These are phyloP conservation scores for Colletotrichum liaoningense DNA, from an alignment of 2,329 filamentous ascomycete species.

Conservation along the genomic window DNA sequence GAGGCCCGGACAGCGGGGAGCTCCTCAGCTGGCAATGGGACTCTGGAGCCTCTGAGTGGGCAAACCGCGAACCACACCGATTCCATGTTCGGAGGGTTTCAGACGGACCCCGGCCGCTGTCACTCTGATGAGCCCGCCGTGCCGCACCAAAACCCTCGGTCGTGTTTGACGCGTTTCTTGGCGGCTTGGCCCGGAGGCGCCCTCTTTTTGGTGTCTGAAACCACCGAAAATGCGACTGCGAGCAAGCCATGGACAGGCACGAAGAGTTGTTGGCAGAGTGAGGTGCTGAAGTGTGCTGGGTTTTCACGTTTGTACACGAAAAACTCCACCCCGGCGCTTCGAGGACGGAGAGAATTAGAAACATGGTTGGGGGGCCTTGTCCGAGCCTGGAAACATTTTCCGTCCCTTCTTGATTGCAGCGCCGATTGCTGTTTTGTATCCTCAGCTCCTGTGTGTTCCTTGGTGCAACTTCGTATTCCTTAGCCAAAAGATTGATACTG, in stretches of 20 bases:
- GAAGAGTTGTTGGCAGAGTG: neutral
- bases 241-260: neutral
- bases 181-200: slow-evolving; percentile 22
- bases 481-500: no score
- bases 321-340: neutral
- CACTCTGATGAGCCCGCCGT: slow-evolving; percentile 1
- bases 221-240: slow-evolving; percentile 9
- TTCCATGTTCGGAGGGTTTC: slow-evolving; percentile 17
- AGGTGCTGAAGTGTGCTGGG: neutral
- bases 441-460: neutral
- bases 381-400: neutral
- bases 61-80: neutral
- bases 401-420: neutral
- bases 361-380: neutral
- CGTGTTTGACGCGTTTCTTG: slow-evolving; percentile 32
- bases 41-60: no score
- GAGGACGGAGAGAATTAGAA: neutral
- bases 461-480: neutral
- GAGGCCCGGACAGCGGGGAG: neutral
- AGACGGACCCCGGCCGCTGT: slow-evolving; percentile 22
- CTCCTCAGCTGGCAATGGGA: neutral
- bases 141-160: slow-evolving; percentile 25
- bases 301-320: neutral
- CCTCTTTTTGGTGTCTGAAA: slow-evolving; percentile 16
- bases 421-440: neutral